Evolutionary conservation across 2,329 filamentous ascomycete species (phyloP).

Genomic region (Boeremia lycopersici): DNA sequence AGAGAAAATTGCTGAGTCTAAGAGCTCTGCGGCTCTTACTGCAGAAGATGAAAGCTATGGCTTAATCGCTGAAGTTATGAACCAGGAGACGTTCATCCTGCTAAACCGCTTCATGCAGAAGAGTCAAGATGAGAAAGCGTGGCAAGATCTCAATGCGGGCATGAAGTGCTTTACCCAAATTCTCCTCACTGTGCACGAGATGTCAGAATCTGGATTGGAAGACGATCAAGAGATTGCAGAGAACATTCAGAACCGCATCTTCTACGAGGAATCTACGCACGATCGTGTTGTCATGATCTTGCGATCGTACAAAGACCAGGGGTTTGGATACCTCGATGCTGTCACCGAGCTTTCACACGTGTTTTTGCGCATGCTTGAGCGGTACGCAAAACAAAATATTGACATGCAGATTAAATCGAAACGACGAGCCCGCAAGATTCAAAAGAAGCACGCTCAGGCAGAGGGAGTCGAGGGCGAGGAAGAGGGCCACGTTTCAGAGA

Average conservation of each 20-base stretch:
- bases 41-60: constrained; percentile 75
- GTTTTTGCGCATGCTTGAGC: constrained; percentile 88
- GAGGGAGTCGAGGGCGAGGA: constrained; percentile 58
- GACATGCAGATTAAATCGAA: constrained; percentile 92
- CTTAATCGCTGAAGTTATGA: constrained; percentile 85
- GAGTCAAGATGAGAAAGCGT: constrained; percentile 80
- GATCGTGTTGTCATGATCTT: constrained; percentile 83
- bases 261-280: constrained; percentile 95
- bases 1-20: constrained; percentile 61
- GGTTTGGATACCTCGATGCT: constrained; percentile 90
- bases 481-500: constrained; percentile 60
- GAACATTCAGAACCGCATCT: constrained; percentile 95
- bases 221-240: constrained; percentile 98
- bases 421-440: constrained; percentile 73
- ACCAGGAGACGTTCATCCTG: constrained; percentile 92
- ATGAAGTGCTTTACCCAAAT: constrained; percentile 97
- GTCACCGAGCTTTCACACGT: constrained; percentile 90
- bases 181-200: constrained; percentile 87
- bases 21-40: constrained; percentile 47
- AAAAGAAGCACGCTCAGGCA: constrained; percentile 62
- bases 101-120: constrained; percentile 82
- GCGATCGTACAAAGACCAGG: constrained; percentile 88
- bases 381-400: constrained; percentile 91
- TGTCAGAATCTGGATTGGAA: constrained; percentile 81
- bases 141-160: constrained; percentile 82